These are phyloP conservation scores for Diplotaxis tenuifolia DNA, from an alignment of 345 rosid genomes.

Conservation along the genomic window DNA sequence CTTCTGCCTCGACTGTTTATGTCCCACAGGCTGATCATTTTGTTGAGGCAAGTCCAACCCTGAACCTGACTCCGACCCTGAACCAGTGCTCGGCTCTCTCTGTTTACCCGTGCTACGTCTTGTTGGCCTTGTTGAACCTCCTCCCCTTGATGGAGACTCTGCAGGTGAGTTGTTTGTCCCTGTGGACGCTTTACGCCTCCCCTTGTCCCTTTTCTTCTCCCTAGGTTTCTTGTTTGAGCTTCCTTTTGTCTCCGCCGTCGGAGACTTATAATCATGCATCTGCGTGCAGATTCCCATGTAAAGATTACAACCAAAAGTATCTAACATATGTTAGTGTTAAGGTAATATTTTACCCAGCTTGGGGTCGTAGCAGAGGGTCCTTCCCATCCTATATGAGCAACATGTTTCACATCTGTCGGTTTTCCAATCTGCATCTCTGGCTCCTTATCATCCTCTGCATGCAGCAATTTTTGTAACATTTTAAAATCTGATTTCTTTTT, in stretches of 20 bases:
- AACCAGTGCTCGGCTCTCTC: constrained; percentile 24
- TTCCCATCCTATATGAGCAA: constrained; percentile 95
- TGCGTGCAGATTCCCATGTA: constrained; percentile 36
- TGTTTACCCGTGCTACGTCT: constrained; percentile 33
- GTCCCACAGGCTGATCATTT: constrained; percentile 7
- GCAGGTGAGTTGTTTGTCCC: constrained; percentile 31
- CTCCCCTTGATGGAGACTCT: constrained; percentile 31
- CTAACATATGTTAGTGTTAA: neutral
- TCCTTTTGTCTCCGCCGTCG: constrained; percentile 6
- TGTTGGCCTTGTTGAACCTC: constrained; percentile 35
- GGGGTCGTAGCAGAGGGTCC: constrained; percentile 58
- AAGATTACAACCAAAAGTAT: constrained; percentile 41
- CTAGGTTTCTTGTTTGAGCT: constrained; percentile 26
- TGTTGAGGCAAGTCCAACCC: constrained; percentile 27
- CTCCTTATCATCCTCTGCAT: constrained; percentile 75
- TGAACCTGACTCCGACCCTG: constrained; percentile 26
- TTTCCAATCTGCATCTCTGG: constrained; percentile 77
- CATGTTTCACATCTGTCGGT: constrained; percentile 96
- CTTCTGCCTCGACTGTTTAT: constrained; percentile 16
- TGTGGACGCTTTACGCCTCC: constrained; percentile 34
- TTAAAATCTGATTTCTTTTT: neutral
- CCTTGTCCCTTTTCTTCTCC: constrained; percentile 28
- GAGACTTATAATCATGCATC: constrained; percentile 65
- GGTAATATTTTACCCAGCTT: constrained; percentile 53
- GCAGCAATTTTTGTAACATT: constrained; percentile 24